A percentile compares a stretch with the other conserved stretches of the same genome.
Conservation (phyloP, 2,329 filamentous ascomycete genomes). For the Trichoderma endophyticum region DNA sequence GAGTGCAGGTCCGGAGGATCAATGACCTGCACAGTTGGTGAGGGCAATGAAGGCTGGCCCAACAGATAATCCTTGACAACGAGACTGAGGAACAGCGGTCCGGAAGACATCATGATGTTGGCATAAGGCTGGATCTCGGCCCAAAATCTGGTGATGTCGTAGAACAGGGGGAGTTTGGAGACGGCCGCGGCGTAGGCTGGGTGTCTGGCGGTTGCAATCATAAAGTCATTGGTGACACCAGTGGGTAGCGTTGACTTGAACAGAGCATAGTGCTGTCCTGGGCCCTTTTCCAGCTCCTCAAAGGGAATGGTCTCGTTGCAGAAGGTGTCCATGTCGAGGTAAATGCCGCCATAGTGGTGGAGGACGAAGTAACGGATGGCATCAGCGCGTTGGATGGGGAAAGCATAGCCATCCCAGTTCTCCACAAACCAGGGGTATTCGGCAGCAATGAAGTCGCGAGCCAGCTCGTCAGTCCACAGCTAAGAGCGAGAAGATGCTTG, state of each 20-base stretch:
- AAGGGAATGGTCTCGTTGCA: constrained; percentile 10
- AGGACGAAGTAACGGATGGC: constrained; percentile 78
- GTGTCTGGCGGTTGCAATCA: constrained; percentile 8
- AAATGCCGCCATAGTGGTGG: constrained; percentile 73
- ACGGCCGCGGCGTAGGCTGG: constrained; percentile 3
- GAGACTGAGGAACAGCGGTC: constrained; percentile 7
- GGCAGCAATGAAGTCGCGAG: constrained; percentile 66
- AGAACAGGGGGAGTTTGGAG: constrained; percentile 3
- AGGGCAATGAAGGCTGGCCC: background rate
- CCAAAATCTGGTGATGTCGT: constrained; percentile 11
- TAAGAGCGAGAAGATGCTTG: constrained; percentile 30
- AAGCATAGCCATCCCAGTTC: constrained; percentile 70
- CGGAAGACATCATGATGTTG: constrained; percentile 16
- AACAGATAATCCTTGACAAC: constrained; percentile 9
- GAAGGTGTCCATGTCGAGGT: constrained; percentile 67
- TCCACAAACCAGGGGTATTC: constrained; percentile 77
- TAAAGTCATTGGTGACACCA: constrained; percentile 7
- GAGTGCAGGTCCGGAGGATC: background rate
- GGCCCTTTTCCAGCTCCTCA: constrained; percentile 3
- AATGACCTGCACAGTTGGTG: constrained; percentile 1
- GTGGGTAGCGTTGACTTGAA: constrained; percentile 10
- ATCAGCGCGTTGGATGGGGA: constrained; percentile 75
- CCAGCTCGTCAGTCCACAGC: constrained; percentile 73
- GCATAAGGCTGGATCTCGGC: constrained; percentile 6
- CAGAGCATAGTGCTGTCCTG: constrained; percentile 3